Base-by-base conservation (phyloP, 2,329 filamentous ascomycete species). In the Botrytis byssoidea region DNA sequence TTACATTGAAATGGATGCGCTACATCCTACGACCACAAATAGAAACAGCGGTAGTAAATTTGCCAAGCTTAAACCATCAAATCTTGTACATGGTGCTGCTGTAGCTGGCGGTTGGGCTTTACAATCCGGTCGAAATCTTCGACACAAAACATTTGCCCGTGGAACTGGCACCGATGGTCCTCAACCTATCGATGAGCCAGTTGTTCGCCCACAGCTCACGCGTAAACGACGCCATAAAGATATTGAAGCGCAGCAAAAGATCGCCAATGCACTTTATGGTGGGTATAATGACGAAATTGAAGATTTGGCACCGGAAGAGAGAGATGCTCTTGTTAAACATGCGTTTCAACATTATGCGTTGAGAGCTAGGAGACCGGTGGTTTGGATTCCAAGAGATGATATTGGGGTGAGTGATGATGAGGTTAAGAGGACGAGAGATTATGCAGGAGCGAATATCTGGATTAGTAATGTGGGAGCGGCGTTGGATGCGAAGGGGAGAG, bases 381-480 rank as follows among this genome's bases (percentile, higher is more conserved):
- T 99, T 40, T 99, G 96, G 96, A 93, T 99, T 63, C 96, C 96
- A 0, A 89, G 92, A 18, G 96, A 99, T 80, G 92, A 96, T 77
- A 83, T 98, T 8, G 96, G 96, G 8, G 89, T 99, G 73, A 94
- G 93, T 77, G 94, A 97, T 78, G 95, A 98, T 78, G 96, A 99
- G 84, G 92, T 98, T 63, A 87, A 87, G 79, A 87, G 93, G 51
- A 97, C 94, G 10, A 88, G 91, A 76, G 89, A 93, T 74, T 86
- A 83, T 59, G 86, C 87, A 77, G 77, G 76, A 2, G 75, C 73
- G 14, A 80, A 90, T 75, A 92, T 98, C 70, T 97, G 94, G 93
- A 94, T 98, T 81, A 97, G 93, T 79, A 98, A 98, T 82, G 92
- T 97, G 81, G 94, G 94, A 74, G 94, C 95, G 32, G 93, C 93